A percentile compares a stretch with the other conserved stretches of the same genome.
These are phyloP conservation scores for Candida sp. DNA, from an alignment of 1,139 yeast genomes.

Conservation along the genomic window DNA sequence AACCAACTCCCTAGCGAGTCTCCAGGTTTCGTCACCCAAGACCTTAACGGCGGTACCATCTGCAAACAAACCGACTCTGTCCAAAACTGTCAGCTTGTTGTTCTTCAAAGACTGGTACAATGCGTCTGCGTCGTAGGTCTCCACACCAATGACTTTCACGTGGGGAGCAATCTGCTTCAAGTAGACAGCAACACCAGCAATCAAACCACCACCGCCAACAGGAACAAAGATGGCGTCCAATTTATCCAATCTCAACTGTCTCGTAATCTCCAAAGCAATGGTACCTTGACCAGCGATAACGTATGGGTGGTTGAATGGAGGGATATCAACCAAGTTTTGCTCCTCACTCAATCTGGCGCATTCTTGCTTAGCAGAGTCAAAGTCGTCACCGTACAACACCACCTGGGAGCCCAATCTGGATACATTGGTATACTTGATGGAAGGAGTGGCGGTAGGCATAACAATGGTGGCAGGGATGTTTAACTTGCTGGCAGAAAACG, in stretches of 20 bases:
- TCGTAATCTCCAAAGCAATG: conserved; percentile 87
- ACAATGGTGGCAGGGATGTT: conserved; percentile 95
- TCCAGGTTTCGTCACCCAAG: conserved; percentile 90
- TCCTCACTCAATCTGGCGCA: conserved; percentile 72
- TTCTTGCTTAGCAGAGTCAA: conserved; percentile 91
- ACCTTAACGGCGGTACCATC: conserved; percentile 98
- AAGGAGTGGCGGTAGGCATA: conserved; percentile 98
- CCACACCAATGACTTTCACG: conserved; percentile 94
- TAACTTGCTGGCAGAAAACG: conserved; percentile 83
- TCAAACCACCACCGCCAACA: conserved; percentile 97
- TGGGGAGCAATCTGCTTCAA: conserved; percentile 98
- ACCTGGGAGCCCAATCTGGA: conserved; percentile 94
- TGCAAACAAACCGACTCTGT: conserved; percentile 95
- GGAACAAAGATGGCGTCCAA: conserved; percentile 90
- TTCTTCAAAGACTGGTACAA: conserved; percentile 71
- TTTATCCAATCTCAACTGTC: conserved; percentile 81
- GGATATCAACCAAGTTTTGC: conserved; percentile 84
- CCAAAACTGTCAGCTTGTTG: conserved; percentile 58
- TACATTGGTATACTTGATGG: conserved; percentile 91
- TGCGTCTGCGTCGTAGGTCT: conserved; percentile 95
- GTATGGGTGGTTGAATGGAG: conserved; percentile 97
- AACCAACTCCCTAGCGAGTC: conserved; percentile 75
- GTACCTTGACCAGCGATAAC: conserved; percentile 99
- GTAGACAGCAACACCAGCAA: conserved; percentile 91
- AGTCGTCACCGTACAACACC: conserved; percentile 91